These are phyloP conservation scores for Senna tora DNA, from an alignment of 306 rosid genomes.

Conservation along the genomic window DNA sequence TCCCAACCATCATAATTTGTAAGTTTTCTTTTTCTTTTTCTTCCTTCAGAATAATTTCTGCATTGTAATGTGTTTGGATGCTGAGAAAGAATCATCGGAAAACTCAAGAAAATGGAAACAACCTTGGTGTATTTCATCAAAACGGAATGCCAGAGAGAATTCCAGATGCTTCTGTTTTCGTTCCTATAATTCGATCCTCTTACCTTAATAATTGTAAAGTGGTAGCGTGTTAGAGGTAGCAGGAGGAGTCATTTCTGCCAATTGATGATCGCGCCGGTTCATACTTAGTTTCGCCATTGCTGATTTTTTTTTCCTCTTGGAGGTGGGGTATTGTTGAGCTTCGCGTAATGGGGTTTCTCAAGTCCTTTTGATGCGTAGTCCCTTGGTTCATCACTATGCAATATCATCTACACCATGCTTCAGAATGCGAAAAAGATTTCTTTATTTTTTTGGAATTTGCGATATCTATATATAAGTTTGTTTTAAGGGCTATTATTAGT, in stretches of 20 bases:
- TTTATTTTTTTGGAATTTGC: background rate
- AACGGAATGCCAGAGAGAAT: background rate
- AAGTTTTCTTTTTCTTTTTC: conserved; percentile 6
- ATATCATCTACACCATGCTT: background rate
- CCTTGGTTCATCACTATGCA: background rate
- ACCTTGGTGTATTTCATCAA: background rate
- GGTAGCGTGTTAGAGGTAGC: background rate
- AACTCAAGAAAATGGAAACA: background rate
- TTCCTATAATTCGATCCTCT: background rate
- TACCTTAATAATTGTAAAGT: background rate
- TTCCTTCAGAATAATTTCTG: background rate
- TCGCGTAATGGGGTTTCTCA: background rate
- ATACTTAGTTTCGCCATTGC: background rate
- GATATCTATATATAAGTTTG: background rate
- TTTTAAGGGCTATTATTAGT: background rate
- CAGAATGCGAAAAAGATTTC: background rate
- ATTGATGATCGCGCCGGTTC: background rate
- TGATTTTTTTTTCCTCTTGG: background rate
- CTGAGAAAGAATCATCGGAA: conserved; percentile 26
- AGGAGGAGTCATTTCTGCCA: background rate
- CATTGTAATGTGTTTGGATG: conserved; percentile 33
- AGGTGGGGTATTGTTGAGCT: background rate
- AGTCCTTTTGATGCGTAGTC: background rate
- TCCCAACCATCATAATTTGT: conserved; percentile 11
- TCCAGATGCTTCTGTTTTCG: background rate